Evolutionary conservation across 129 eudicot species (phyloP), one percentile per base, ranked within the genome.

Genomic region (Chrysanthemum lavandulifolium): DNA sequence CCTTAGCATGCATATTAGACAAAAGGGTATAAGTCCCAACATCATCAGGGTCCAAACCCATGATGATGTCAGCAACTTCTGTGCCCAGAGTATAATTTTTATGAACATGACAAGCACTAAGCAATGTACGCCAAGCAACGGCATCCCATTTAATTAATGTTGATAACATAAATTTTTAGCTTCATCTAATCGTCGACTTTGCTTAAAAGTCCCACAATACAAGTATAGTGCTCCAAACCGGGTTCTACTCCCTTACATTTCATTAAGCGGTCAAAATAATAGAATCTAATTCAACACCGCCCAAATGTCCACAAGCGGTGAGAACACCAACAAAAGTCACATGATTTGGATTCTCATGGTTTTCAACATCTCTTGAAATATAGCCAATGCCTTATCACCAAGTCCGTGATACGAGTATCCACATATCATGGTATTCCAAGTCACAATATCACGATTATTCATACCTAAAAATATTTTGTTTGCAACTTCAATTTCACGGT

Each of bases 361-460:
- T 29, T 69, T 76, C 75, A 85, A 64, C 96, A 88, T 88, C 63
- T 77, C 72, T 67, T 79, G 61, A 68, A 88, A 88, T 69, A 83
- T 55, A 63, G 65, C 59, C 66, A 83, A 31, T 43, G 91, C 86
- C 68, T 83, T 85, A 52, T 68, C 65, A 27, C 96, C 91, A 55
- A 83, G 84, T 29, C 96, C 96, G 52, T 86, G 87, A 79, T 81
- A 82, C 1, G 87, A 81, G 58, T 75, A 88, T 65, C 85, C 88
- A 62, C 73, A 74, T 80, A 88, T 85, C 77, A 83, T 82, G 6
- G 82, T 74, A 68, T 87, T 87, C 94, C 94, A 87, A 6, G 94
- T 67, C 23, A 82, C 31, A 8, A 59, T 10, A 45, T 88, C 88
- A 10, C 81, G 66, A 23, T 72, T 3, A 9, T 25, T 60, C 96